Evolutionary conservation across 2,329 filamentous ascomycete species (phyloP).

Genomic region (Leptodontidium sp.): DNA sequence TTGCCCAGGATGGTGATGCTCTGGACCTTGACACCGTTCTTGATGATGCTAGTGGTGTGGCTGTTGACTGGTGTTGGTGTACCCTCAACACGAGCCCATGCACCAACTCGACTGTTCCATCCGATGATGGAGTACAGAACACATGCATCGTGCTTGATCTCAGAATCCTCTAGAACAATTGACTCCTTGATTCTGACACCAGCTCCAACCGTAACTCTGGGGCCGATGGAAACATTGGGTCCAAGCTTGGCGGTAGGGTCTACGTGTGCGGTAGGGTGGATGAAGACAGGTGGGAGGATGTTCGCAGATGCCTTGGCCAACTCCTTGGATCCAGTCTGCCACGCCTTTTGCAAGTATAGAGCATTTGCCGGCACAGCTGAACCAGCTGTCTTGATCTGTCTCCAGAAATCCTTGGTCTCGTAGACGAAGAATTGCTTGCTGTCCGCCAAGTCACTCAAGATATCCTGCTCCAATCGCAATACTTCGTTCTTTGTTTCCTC

Average conservation of each 20-base stretch:
- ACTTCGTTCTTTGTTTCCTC: slow-evolving; percentile 82
- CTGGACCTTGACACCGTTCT: slow-evolving; percentile 98
- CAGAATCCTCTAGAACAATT: slow-evolving; percentile 91
- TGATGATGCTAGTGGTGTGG: slow-evolving; percentile 93
- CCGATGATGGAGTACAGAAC: slow-evolving; percentile 96
- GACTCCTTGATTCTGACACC: slow-evolving; percentile 95
- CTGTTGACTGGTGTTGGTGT: slow-evolving; percentile 87
- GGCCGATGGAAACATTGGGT: slow-evolving; percentile 94
- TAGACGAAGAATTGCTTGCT: slow-evolving; percentile 98
- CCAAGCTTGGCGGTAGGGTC: slow-evolving; percentile 96
- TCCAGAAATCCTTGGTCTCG: slow-evolving; percentile 99
- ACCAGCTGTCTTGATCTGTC: slow-evolving; percentile 98
- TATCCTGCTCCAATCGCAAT: slow-evolving; percentile 95
- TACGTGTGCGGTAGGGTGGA: slow-evolving; percentile 89
- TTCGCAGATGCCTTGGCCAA: slow-evolving; percentile 84
- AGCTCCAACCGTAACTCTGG: slow-evolving; percentile 83
- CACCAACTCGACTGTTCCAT: slow-evolving; percentile 93
- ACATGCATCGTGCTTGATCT: slow-evolving; percentile 97
- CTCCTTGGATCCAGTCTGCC: slow-evolving; percentile 82
- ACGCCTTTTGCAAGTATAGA: slow-evolving; percentile 93
- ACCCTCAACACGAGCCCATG: slow-evolving; percentile 98
- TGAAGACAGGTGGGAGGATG: slow-evolving; percentile 92
- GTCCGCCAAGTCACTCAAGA: slow-evolving; percentile 92
- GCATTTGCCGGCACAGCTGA: slow-evolving; percentile 97
- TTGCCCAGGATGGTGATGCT: slow-evolving; percentile 97